Percentiles rank a stretch among this genome's conserved stretches.
phyloP scores from a whole-genome alignment of 257 asterid species.

The Ballota nigra region DNA sequence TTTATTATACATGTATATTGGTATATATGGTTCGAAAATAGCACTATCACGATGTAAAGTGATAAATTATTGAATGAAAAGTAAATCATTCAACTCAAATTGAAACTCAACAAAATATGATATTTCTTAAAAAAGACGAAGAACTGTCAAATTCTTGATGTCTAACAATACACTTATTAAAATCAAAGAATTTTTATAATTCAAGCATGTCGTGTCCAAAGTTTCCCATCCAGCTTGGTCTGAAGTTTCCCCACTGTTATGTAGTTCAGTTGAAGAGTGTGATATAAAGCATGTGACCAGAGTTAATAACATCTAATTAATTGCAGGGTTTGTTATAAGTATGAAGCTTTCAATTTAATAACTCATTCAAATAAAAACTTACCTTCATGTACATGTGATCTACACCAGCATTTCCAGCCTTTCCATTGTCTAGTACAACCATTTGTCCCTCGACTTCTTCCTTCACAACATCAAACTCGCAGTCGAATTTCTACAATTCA shows the following conservation, averaged over 20 bases:
- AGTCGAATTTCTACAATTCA: constrained; percentile 44
- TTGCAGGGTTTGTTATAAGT: neutral
- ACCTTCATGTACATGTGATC: constrained; percentile 90
- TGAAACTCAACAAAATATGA: too few species aligned
- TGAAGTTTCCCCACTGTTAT: constrained; percentile 70
- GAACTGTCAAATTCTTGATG: too few species aligned
- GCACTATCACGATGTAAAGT: too few species aligned
- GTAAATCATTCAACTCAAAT: too few species aligned
- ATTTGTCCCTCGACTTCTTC: constrained; percentile 52
- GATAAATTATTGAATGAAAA: too few species aligned
- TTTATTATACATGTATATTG: too few species aligned
- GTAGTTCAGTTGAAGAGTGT: constrained; percentile 81
- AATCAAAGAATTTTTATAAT: too few species aligned
- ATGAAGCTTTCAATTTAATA: neutral
- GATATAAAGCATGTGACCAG: constrained; percentile 70
- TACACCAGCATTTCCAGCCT: constrained; percentile 26
- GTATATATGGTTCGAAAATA: too few species aligned
- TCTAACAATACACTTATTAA: too few species aligned
- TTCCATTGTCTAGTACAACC: constrained; percentile 26
- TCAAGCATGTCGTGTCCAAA: too few species aligned
- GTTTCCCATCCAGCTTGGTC: constrained; percentile 72
- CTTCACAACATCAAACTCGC: constrained; percentile 79
- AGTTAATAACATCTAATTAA: neutral
- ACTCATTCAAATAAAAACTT: constrained; percentile 4
- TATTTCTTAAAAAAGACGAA: too few species aligned